A percentile compares a stretch with the other conserved stretches of the same genome.
Conservation (phyloP, 1,284 basidiomycete genomes). For the Flammula alnicola region DNA sequence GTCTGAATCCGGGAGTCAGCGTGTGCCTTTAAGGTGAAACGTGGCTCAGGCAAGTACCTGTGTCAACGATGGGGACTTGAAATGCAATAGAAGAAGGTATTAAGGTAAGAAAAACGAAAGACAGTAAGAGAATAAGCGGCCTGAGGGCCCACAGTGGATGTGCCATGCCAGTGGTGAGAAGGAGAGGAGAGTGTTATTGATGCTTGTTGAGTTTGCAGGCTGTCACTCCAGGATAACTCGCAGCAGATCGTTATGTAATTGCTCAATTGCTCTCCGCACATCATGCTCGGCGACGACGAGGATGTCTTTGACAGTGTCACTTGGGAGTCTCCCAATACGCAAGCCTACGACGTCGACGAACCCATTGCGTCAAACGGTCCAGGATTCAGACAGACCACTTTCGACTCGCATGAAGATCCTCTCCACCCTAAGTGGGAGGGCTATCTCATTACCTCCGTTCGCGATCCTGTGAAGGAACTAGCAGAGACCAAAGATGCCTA, state of each 20-base stretch:
- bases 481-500: slow-evolving; percentile 96
- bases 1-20: slow-evolving; percentile 46
- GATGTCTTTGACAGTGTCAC: slow-evolving; percentile 87
- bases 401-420: slow-evolving; percentile 66
- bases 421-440: slow-evolving; percentile 89
- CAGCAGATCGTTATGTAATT: slow-evolving; percentile 28
- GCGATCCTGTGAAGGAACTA: slow-evolving; percentile 94
- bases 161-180: slow-evolving; percentile 26
- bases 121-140: slow-evolving; percentile 37
- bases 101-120: slow-evolving; percentile 40
- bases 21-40: slow-evolving; percentile 6
- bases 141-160: slow-evolving; percentile 24
- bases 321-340: slow-evolving; percentile 75
- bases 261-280: slow-evolving; percentile 22
- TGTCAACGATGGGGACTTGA: slow-evolving; percentile 69
- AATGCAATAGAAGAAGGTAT: slow-evolving; percentile 48
- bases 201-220: slow-evolving; percentile 30
- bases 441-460: slow-evolving; percentile 84
- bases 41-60: slow-evolving; percentile 35
- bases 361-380: slow-evolving; percentile 55
- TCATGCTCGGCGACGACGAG: slow-evolving; percentile 80
- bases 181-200: slow-evolving; percentile 32
- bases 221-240: slow-evolving; percentile 12
- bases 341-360: slow-evolving; percentile 52
- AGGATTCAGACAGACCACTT: slow-evolving; percentile 78